These are phyloP conservation scores for Piper longum DNA, from an alignment of 164 flowering plant genomes.

Conservation along the genomic window DNA sequence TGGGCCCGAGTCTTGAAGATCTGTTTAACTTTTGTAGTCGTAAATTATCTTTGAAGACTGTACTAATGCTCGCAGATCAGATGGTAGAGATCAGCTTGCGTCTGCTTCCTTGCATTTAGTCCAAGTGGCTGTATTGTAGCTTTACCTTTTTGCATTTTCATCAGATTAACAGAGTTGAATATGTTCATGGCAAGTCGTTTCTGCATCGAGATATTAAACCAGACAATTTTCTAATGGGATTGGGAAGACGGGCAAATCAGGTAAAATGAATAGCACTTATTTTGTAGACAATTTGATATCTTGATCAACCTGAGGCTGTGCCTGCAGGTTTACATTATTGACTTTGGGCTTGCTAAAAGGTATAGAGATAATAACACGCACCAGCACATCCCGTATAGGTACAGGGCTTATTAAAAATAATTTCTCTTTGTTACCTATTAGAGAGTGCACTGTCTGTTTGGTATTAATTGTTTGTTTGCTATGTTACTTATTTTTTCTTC, in stretches of 20 bases:
- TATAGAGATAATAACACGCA: conserved; percentile 51
- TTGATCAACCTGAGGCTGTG: conserved; percentile 5
- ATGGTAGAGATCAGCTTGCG: conserved; percentile 32
- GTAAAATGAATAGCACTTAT: conserved; percentile 14
- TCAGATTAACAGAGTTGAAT: conserved; percentile 79
- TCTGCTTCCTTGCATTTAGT: not conserved
- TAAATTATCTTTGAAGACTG: conserved; percentile 73
- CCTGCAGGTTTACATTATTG: conserved; percentile 40
- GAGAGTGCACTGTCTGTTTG: not conserved
- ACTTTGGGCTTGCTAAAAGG: conserved; percentile 56
- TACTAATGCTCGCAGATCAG: conserved; percentile 93
- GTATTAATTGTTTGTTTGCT: not conserved
- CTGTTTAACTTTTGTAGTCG: conserved; percentile 84
- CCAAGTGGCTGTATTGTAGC: not conserved
- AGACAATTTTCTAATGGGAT: conserved; percentile 83
- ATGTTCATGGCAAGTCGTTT: conserved; percentile 66
- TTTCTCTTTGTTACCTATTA: too few relatives aligned
- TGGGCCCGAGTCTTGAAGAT: conserved; percentile 93
- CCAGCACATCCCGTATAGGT: conserved; percentile 84
- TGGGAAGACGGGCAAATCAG: conserved; percentile 87
- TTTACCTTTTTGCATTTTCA: not conserved
- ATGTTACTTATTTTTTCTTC: too few relatives aligned
- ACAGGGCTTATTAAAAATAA: too few relatives aligned
- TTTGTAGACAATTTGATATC: not conserved
- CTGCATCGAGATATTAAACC: conserved; percentile 86